A percentile compares a stretch with the other conserved stretches of the same genome.
Conservation (phyloP, 257 asterid genomes). For the Solanum habrochaites region DNA sequence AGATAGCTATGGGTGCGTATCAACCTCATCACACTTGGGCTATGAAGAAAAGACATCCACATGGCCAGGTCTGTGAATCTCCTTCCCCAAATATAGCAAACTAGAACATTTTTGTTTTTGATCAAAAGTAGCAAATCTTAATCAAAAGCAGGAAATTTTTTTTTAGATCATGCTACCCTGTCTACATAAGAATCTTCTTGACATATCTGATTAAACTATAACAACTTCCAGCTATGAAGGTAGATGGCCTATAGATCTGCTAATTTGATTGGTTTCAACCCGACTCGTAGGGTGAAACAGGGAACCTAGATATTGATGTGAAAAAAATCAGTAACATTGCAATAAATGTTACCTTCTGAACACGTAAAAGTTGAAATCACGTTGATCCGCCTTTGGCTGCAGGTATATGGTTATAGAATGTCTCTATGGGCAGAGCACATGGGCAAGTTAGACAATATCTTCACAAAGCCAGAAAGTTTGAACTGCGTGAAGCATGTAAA, state of each 20-base stretch:
- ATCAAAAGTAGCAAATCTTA: background rate
- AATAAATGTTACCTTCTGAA: background rate
- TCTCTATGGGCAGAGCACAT: conserved; percentile 83
- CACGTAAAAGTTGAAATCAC: background rate
- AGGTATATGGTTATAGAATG: conserved; percentile 77
- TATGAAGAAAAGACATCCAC: conserved; percentile 37
- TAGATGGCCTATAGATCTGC: background rate
- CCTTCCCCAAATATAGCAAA: background rate
- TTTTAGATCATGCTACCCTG: background rate
- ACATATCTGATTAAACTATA: background rate
- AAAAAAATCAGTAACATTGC: background rate
- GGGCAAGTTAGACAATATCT: conserved; percentile 27
- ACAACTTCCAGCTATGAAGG: background rate
- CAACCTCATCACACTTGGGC: conserved; percentile 71
- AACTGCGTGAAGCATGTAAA: conserved; percentile 44
- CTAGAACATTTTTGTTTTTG: background rate
- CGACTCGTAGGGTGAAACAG: background rate
- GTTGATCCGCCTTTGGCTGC: background rate
- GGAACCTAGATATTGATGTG: background rate
- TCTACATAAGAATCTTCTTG: background rate
- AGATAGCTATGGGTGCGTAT: conserved; percentile 86
- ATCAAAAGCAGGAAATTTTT: no score
- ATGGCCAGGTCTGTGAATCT: conserved; percentile 47
- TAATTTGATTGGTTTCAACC: background rate
- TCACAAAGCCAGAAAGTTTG: conserved; percentile 36